Percentiles rank a stretch among this genome's conserved stretches.
phyloP scores from a whole-genome alignment of 2,329 filamentous ascomycete species.

The Orbilia blumenaviensis region DNA sequence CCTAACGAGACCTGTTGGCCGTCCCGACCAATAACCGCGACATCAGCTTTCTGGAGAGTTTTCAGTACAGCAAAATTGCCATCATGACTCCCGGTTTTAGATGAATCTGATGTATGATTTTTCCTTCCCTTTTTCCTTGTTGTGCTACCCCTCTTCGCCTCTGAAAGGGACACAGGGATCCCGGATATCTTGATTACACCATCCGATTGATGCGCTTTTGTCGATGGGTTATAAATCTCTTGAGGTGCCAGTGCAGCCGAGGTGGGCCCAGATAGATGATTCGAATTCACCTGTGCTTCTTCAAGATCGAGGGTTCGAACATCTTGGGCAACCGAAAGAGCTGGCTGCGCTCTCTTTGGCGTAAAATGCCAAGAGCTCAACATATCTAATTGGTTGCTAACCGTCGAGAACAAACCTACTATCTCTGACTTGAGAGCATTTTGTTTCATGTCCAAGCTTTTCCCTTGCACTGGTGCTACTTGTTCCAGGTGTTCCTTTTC shows the following conservation, averaged over 20 bases:
- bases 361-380: slow-evolving; percentile 96
- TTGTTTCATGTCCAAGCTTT: slow-evolving; percentile 75
- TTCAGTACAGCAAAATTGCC: neutral
- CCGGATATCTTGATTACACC: slow-evolving; percentile 4
- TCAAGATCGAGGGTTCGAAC: slow-evolving; percentile 94
- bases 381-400: slow-evolving; percentile 82
- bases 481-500: slow-evolving; percentile 87
- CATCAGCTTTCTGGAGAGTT: slow-evolving; percentile 22
- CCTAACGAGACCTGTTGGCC: slow-evolving; percentile 6
- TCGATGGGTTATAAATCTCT: slow-evolving; percentile 73
- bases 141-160: slow-evolving; percentile 9
- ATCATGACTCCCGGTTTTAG: neutral
- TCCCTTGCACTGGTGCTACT: slow-evolving; percentile 76
- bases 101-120: neutral
- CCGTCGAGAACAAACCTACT: slow-evolving; percentile 80
- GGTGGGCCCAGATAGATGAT: slow-evolving; percentile 68
- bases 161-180: slow-evolving; percentile 21
- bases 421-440: slow-evolving; percentile 85
- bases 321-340: slow-evolving; percentile 85
- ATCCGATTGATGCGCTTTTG: neutral
- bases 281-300: slow-evolving; percentile 87
- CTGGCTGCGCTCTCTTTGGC: slow-evolving; percentile 82
- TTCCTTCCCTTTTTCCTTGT: neutral
- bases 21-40: slow-evolving; percentile 18
- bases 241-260: slow-evolving; percentile 85